Conservation (phyloP, 2,329 filamentous ascomycete genomes). For the Dactylellina parvicollis region DNA sequence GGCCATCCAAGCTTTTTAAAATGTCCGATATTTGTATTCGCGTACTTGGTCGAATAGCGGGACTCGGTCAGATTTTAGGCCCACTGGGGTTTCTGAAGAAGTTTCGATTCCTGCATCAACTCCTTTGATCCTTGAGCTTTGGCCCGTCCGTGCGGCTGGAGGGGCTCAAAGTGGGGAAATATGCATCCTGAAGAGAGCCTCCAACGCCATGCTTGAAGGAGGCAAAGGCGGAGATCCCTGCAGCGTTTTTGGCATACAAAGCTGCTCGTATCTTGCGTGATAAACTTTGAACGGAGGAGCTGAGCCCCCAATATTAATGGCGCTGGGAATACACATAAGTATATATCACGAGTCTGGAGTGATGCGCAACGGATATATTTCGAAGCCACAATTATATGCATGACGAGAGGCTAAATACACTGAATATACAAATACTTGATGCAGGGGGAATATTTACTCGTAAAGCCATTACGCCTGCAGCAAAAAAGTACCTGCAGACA, state of each 20-base stretch:
- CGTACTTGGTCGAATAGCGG: background rate
- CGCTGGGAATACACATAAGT: too few species aligned
- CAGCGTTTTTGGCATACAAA: background rate
- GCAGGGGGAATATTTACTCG: conserved; percentile 20
- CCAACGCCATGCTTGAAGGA: too few species aligned
- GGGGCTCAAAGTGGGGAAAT: conserved; percentile 6
- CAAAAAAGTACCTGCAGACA: background rate
- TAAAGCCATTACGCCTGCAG: conserved; percentile 17
- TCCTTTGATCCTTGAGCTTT: background rate
- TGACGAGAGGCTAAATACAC: background rate
- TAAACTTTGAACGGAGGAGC: too few species aligned
- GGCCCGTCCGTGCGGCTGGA: conserved; percentile 11
- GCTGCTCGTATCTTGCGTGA: too few species aligned
- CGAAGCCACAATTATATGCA: background rate
- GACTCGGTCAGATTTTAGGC: background rate
- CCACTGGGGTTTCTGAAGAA: background rate
- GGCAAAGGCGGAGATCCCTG: background rate
- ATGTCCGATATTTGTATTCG: too few species aligned
- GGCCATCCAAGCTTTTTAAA: too few species aligned
- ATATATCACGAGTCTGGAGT: too few species aligned
- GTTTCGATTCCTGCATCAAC: background rate
- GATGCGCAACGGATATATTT: background rate
- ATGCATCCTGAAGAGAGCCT: too few species aligned
- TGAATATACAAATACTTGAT: background rate
- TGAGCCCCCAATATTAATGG: too few species aligned